Conservation (phyloP, 2,329 filamentous ascomycete genomes). For the Fusarium circinatum region DNA sequence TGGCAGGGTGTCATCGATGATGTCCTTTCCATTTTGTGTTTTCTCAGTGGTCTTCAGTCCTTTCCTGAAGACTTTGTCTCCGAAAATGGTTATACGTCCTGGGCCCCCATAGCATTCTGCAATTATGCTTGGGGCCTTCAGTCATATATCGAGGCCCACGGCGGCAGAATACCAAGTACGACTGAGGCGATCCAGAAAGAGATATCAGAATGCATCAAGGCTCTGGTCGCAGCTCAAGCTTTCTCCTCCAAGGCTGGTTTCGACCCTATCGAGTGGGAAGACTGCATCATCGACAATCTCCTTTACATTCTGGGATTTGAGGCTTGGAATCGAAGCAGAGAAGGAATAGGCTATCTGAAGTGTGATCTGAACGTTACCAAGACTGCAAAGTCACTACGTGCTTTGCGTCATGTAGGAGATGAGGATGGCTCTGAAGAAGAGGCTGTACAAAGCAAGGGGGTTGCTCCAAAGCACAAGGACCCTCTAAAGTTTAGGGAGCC, state of each 20-base stretch:
- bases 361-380: conserved; percentile 1
- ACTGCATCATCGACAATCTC: neutral
- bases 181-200: neutral
- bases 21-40: neutral
- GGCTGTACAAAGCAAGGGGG: fast-evolving
- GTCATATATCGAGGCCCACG: neutral
- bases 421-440: neutral
- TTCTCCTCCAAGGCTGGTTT: neutral
- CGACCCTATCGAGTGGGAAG: neutral
- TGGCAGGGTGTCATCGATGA: neutral
- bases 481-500: conserved; percentile 1
- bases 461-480: neutral
- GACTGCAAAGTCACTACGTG: neutral
- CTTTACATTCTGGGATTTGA: neutral
- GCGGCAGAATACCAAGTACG: fast-evolving
- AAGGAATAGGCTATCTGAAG: neutral
- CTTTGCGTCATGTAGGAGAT: fast-evolving
- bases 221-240: neutral
- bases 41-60: neutral
- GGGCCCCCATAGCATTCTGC: neutral
- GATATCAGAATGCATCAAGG: neutral
- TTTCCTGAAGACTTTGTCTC: neutral
- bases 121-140: neutral
- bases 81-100: neutral
- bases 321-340: conserved; percentile 1